Base-by-base conservation (phyloP, 176 grass and related monocot species). In the Triticum timopheevii region DNA sequence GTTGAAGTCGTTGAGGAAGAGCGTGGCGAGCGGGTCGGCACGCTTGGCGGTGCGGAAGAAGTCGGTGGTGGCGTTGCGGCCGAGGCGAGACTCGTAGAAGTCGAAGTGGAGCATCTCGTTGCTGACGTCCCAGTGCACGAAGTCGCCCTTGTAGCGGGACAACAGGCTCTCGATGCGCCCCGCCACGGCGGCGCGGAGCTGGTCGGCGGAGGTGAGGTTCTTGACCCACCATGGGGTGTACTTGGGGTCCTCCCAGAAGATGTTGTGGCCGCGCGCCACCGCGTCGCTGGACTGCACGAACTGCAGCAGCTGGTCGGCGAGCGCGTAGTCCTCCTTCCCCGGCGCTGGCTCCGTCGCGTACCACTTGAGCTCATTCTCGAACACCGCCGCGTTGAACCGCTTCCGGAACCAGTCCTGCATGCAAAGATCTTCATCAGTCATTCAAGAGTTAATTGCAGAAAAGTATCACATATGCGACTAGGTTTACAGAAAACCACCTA, bases 311-410 rank as follows among this genome's bases (percentile, higher is more conserved):
- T 82, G 42, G 65, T 98, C 96, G 0, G 93, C 88, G 4, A 81
- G 40, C 3, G 72, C 30, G 86, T 94, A 98, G 69, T 95, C 91
- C 30, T 95, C 74, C n/a, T 80, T 88, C 28, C 96, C 96, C 4
- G 64, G 90, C 0, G 84, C 67, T 3, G 96, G 96, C 77, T 98
- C 96, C 3, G 93, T 98, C 11, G 96, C 89, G 17, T 98, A 98
- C 96, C 96, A 98, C 76, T 95, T 98, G 27, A 98, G 89, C 90
- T 98, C 96, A 23, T 98, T 95, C 87, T 98, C 96, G 67, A 98
- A 98, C 36, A 98, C 96, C 61, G 96, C 96, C 2, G 90, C 90
- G 47, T 98, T 95, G 77, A 98, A 98, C 70, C 91, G 71, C 74
- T 86, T 72, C 0, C 1, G 20, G 83, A 94, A 98, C 93, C 96